These are phyloP conservation scores for Aspergillus ostianus DNA, from an alignment of 495 filamentous ascomycete species.

Conservation along the genomic window DNA sequence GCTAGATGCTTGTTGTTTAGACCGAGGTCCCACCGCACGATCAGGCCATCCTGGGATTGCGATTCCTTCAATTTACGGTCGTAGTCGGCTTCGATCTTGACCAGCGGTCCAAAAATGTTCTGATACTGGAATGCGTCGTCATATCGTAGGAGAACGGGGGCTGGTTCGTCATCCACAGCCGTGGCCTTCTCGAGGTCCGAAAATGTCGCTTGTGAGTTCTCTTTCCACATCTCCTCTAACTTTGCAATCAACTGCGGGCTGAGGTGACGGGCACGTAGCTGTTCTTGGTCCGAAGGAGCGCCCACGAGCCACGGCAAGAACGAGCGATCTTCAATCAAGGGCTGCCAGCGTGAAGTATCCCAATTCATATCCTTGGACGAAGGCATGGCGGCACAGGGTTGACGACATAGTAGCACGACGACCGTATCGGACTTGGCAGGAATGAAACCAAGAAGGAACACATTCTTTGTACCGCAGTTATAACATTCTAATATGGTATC, in stretches of 20 bases:
- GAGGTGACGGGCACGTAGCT: constrained; percentile 90
- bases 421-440: constrained; percentile 99
- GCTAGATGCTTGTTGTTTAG: constrained; percentile 97
- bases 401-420: constrained; percentile 92
- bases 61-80: constrained; percentile 98
- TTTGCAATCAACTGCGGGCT: constrained; percentile 96
- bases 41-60: constrained; percentile 89
- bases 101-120: constrained; percentile 96
- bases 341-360: constrained; percentile 98
- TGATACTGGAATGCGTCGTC: constrained; percentile 99
- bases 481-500: constrained; percentile 98
- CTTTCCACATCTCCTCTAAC: constrained; percentile 99
- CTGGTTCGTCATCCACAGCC: constrained; percentile 91
- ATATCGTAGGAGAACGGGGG: constrained; percentile 89
- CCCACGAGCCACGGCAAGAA: constrained; percentile 94
- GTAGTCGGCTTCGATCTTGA: constrained; percentile 99
- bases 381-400: constrained; percentile 90
- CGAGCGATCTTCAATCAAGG: constrained; percentile 93
- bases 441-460: constrained; percentile 98
- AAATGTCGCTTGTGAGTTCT: constrained; percentile 84
- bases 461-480: constrained; percentile 99
- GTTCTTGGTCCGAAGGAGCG: constrained; percentile 87
- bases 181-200: constrained; percentile 91
- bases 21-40: constrained; percentile 94
- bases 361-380: constrained; percentile 99